phyloP scores from a whole-genome alignment of 306 rosid species.

The Abrus precatorius region DNA sequence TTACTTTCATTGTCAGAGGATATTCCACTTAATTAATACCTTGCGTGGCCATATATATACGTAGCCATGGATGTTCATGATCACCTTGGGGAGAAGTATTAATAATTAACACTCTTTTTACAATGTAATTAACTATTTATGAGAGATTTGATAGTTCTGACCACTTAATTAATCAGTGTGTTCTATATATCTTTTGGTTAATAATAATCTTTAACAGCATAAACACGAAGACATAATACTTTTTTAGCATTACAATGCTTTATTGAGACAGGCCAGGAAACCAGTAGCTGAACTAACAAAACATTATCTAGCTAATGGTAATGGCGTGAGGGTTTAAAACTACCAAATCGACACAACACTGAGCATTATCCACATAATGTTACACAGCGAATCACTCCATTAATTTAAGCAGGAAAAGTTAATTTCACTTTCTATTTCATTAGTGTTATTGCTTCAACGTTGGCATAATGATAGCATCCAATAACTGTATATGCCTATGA shows the following conservation, averaged over 20 bases:
- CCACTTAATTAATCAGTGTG: not conserved
- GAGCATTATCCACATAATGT: not conserved
- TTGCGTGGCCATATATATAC: too few relatives aligned
- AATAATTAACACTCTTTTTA: too few relatives aligned
- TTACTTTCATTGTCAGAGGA: too few relatives aligned
- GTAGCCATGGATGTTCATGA: too few relatives aligned
- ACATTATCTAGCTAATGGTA: not conserved
- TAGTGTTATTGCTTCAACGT: conserved; percentile 13
- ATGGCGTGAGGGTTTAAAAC: conserved; percentile 4
- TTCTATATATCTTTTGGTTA: conserved; percentile 5
- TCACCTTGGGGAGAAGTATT: too few relatives aligned
- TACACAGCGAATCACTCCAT: not conserved
- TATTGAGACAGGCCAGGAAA: not conserved
- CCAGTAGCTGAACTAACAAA: not conserved
- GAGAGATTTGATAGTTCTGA: not conserved
- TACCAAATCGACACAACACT: not conserved
- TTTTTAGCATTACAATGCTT: not conserved
- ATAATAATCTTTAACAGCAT: not conserved
- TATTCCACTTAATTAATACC: too few relatives aligned
- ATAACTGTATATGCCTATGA: not conserved
- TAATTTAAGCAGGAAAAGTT: conserved; percentile 2
- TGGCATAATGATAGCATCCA: conserved; percentile 29
- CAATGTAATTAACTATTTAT: not conserved
- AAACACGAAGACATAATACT: not conserved
- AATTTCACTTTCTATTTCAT: not conserved